phyloP scores from a whole-genome alignment of 768 basidiomycete species.

The Tephrocybe rancida region DNA sequence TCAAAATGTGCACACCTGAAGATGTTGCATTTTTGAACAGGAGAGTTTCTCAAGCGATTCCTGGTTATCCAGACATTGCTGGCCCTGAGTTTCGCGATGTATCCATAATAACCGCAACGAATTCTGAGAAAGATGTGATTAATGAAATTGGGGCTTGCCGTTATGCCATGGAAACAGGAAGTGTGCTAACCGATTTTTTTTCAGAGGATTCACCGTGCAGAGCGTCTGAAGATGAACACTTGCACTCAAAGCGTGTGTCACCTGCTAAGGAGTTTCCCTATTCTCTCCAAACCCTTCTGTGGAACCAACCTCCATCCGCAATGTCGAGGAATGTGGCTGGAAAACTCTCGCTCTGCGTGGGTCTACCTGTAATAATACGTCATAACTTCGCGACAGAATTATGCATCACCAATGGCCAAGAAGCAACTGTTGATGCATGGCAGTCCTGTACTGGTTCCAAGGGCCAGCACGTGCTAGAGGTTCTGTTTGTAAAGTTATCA shows the following conservation, averaged over 20 bases:
- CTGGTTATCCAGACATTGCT: background rate
- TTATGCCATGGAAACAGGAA: background rate
- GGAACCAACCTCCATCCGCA: background rate
- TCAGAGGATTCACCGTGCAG: background rate
- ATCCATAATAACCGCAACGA: constrained; percentile 1
- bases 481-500: constrained; percentile 27
- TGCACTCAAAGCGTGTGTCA: no score
- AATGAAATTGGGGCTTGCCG: background rate
- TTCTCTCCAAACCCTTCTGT: background rate
- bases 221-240: no score
- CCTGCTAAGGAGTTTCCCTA: background rate
- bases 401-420: constrained; percentile 37
- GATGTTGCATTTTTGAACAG: background rate
- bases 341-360: background rate
- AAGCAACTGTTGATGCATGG: constrained; percentile 23
- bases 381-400: constrained; percentile 10
- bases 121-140: background rate
- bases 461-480: constrained; percentile 23
- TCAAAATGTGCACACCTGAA: background rate
- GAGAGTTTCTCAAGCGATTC: background rate
- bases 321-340: background rate
- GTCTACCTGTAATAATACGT: background rate
- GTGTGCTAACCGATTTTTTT: background rate
- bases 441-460: background rate
- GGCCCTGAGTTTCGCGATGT: background rate